Base-by-base conservation (phyloP, 495 filamentous ascomycete species). In the Penicillium parvum region DNA sequence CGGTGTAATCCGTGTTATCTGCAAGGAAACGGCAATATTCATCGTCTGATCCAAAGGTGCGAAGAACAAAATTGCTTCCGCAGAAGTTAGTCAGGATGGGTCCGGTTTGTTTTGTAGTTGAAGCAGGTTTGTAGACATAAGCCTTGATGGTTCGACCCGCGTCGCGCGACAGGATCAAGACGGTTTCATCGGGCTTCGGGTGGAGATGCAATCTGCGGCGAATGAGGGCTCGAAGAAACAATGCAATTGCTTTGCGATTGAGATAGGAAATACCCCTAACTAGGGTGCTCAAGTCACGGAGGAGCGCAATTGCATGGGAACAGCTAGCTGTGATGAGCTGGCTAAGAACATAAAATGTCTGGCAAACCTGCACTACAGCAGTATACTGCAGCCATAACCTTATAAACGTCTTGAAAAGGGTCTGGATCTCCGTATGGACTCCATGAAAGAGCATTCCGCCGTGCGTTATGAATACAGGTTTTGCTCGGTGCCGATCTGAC, bases 31-130 rank as follows among this genome's bases (percentile, higher is more conserved):
- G 66, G 34, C 66, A 72, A 40, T 61, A 73, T 30, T 59, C 53
- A 29, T 73, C 64, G 36, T 74, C 69, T 9, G 37, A 47, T 14
- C 70, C 70, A 44, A 70, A 70, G 1, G 59, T 49, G 10, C 52
- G 63, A 17, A 75, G 45, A 6, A 67, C 47, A 21, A 68, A 69
- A 4, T 66, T 66, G 20, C 66, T 66, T 8, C 69, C 67, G 32
- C 60, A 66, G 34, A 70, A 70, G 35, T 71, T 75, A 37, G 73
- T 55, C 29, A 73, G 43, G n/a, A 72, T 63, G 1, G 67, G 69
- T 5, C 43, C 50, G 11, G 65, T 55, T 1, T 52, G 40, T 12
- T 9, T 48, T 36, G 7, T 33, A 22, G 11, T 44, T 32, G 11
- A 33, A 21, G 23, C n/a, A 26, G 66, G 50, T 36, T 54, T 53